Conservation (phyloP, 129 eudicot species). For the Oenanthe sinensis region DNA sequence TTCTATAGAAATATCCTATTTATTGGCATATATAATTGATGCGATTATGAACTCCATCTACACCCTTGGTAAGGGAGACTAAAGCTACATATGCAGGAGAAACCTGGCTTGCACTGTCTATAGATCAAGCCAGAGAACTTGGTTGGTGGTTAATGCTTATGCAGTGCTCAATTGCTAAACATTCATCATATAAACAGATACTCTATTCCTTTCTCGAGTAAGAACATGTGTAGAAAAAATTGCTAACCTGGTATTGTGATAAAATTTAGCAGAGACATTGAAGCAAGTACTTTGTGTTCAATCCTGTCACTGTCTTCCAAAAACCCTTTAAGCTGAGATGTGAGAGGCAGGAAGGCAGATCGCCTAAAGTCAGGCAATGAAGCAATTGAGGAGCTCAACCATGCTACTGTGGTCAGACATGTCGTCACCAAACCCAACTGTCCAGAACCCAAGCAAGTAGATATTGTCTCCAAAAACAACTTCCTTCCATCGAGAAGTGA, state of each 20-base stretch:
- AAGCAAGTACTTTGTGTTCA: conserved; percentile 69
- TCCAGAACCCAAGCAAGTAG: conserved; percentile 30
- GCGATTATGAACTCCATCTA: neutral
- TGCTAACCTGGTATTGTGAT: conserved; percentile 59
- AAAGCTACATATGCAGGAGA: neutral
- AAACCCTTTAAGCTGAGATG: conserved; percentile 34
- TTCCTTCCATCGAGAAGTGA: conserved; percentile 60
- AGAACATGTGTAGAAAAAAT: neutral
- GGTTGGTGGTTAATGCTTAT: neutral
- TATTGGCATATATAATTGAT: neutral
- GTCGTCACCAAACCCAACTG: conserved; percentile 5
- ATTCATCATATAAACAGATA: neutral
- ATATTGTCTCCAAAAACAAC: conserved; percentile 54
- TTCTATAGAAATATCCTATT: neutral
- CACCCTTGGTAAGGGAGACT: neutral
- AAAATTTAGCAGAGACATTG: conserved; percentile 54
- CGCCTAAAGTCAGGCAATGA: conserved; percentile 30
- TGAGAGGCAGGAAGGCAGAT: conserved; percentile 44
- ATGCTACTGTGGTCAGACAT: conserved; percentile 11
- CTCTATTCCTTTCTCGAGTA: neutral
- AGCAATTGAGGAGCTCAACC: conserved; percentile 11
- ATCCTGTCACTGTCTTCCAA: conserved; percentile 36
- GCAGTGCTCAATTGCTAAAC: neutral
- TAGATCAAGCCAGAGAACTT: neutral
- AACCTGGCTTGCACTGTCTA: neutral